Percentiles rank a stretch among this genome's conserved stretches.
These are phyloP conservation scores for Gracilaria caudata DNA, from an alignment of 23 red algal species.

Conservation along the genomic window DNA sequence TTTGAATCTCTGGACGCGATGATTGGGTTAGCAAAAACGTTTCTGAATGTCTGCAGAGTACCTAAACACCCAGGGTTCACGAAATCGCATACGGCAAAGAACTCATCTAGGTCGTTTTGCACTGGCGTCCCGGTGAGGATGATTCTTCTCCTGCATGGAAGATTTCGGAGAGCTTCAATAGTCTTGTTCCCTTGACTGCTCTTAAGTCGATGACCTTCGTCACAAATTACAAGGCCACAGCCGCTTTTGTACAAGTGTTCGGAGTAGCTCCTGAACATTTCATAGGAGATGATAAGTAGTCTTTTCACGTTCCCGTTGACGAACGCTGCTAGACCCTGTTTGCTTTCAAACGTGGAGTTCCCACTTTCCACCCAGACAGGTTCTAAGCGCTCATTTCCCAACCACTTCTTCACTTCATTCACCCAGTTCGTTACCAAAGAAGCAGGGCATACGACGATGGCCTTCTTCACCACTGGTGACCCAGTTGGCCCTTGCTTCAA, in stretches of 20 bases:
- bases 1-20: constrained; percentile 72
- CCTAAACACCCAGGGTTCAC: constrained; percentile 88
- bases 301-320: constrained; percentile 58
- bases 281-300: constrained; percentile 89
- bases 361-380: constrained; percentile 62
- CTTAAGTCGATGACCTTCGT: constrained; percentile 97
- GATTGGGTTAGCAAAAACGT: constrained; percentile 85
- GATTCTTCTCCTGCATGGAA: constrained; percentile 86
- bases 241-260: constrained; percentile 63
- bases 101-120: constrained; percentile 94
- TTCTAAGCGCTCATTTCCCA: constrained; percentile 62
- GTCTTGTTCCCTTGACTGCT: constrained; percentile 77
- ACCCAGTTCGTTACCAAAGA: constrained; percentile 81
- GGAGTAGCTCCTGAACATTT: constrained; percentile 80
- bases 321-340: constrained; percentile 57
- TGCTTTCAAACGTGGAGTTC: constrained; percentile 52
- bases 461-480: constrained; percentile 54
- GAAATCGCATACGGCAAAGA: constrained; percentile 93
- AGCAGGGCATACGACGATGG: constrained; percentile 70
- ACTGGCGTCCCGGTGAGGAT: constrained; percentile 94
- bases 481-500: constrained; percentile 64
- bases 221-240: constrained; percentile 83
- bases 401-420: constrained; percentile 79
- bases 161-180: constrained; percentile 81
- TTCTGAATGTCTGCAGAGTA: constrained; percentile 74